Percentiles rank a stretch among this genome's conserved stretches.
phyloP scores from a whole-genome alignment of 2,329 filamentous ascomycete species.

The Colletotrichum agaves region DNA sequence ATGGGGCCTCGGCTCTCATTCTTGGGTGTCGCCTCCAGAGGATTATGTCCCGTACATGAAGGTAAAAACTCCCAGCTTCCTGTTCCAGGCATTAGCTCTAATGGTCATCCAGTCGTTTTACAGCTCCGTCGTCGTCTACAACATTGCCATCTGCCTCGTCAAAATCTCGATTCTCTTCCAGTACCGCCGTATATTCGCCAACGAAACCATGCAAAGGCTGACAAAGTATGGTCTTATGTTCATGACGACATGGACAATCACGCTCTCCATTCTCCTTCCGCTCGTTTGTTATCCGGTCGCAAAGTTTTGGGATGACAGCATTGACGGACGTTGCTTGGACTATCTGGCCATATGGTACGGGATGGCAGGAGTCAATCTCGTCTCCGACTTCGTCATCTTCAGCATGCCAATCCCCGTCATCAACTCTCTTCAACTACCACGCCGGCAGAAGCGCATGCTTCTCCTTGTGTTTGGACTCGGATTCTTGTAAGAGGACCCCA shows the following conservation, averaged over 20 bases:
- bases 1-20: conserved; percentile 42
- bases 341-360: conserved; percentile 44
- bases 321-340: conserved; percentile 42
- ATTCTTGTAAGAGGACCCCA: conserved; percentile 41
- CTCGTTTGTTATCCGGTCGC: conserved; percentile 44
- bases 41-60: conserved; percentile 40
- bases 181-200: conserved; percentile 51
- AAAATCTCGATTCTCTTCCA: conserved; percentile 53
- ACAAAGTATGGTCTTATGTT: conserved; percentile 43
- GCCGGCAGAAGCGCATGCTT: conserved; percentile 41
- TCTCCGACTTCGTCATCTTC: conserved; percentile 44
- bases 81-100: background rate
- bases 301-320: conserved; percentile 41
- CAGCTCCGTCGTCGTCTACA: conserved; percentile 48
- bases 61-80: conserved; percentile 12
- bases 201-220: conserved; percentile 40
- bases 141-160: conserved; percentile 45
- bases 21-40: conserved; percentile 34
- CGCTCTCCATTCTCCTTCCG: conserved; percentile 44
- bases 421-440: conserved; percentile 39
- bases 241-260: conserved; percentile 44
- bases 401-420: conserved; percentile 43
- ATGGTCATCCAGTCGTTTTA: conserved; percentile 43
- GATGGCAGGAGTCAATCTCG: conserved; percentile 43
- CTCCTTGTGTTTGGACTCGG: conserved; percentile 42